Evolutionary conservation across 495 filamentous ascomycete species (phyloP), one percentile per base, ranked within the genome.

Genomic region (Aspergillus nidulans): DNA sequence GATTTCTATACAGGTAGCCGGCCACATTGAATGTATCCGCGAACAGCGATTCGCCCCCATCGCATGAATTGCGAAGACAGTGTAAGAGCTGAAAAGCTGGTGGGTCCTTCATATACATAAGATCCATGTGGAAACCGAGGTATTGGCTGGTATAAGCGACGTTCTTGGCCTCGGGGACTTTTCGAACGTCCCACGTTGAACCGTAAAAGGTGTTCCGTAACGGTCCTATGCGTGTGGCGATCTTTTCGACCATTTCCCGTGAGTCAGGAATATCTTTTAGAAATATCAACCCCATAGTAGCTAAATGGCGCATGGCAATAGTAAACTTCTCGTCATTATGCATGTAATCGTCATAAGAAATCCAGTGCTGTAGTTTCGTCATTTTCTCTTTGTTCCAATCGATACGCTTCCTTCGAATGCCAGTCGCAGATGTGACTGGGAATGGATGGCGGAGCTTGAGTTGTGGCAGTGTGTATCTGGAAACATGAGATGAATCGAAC

Each of bases 101-200:
- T 8, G 89, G 82, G 21, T 88, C 81, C 13, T 78, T 72, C 76
- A 92, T 86, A 75, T 97, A 97, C 64, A 95, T 78, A 24, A 96
- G 80, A 63, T 97, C 92, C 86, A 95, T 92, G 69, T 97, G 92
- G 34, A 94, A 82, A 16, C 87, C 88, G 1, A 96, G 82, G 59
- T 82, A 82, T 40, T 84, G 74, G 64, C 74, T 82, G 4, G 92
- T 96, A 72, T 97, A 96, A 13, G 92, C 92, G 7, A 97, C 85
- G 61, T 97, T 97, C 65, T 89, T 90, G 38, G 91, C 88, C 41
- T 85, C 58, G 2, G 87, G 83, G 28, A 91, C 84, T 8, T 78
- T 85, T 49, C 78, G 82, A 23, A 97, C 92, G 69, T 96, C 89
- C 88, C 90, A 96, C 1, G 90, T 96, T 40, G 70, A 68, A 28